phyloP scores from a whole-genome alignment of 345 rosid species.

The Nasturtium officinale region DNA sequence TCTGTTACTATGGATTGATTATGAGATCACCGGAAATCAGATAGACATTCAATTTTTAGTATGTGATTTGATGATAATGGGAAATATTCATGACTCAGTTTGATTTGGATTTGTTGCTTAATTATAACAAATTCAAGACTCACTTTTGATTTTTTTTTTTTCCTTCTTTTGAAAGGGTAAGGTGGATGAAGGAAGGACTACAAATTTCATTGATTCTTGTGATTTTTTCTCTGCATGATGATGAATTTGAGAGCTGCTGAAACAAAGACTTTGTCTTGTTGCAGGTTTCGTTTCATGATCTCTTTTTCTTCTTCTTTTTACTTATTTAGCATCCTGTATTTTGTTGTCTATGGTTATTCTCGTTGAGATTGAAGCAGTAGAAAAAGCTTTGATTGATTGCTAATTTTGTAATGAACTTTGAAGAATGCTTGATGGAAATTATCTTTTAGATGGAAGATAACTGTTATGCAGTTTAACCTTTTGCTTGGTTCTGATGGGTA shows the following conservation, averaged over 20 bases:
- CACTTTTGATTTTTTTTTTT: too few species aligned
- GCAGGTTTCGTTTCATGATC: slow-evolving; percentile 1
- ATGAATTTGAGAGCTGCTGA: slow-evolving; percentile 18
- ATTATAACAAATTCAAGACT: neutral
- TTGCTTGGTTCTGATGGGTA: slow-evolving; percentile 20
- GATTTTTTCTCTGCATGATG: neutral
- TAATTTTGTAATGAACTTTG: neutral
- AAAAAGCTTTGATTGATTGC: neutral
- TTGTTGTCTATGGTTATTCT: neutral
- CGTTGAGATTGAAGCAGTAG: neutral
- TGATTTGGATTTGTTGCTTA: neutral
- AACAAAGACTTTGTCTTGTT: neutral
- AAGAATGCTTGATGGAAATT: neutral
- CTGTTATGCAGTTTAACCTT: slow-evolving; percentile 5
- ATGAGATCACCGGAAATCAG: neutral
- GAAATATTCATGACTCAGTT: neutral
- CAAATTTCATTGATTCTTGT: neutral
- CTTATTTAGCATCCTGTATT: too few species aligned
- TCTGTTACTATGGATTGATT: neutral
- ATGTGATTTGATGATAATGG: neutral
- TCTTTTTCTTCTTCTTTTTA: neutral
- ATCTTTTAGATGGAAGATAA: neutral
- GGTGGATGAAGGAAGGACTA: neutral
- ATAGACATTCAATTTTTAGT: neutral
- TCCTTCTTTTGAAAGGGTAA: neutral